Evolutionary conservation across 805 yeast species (phyloP), one percentile per base, ranked within the genome.

Genomic region (Spathaspora sp.): DNA sequence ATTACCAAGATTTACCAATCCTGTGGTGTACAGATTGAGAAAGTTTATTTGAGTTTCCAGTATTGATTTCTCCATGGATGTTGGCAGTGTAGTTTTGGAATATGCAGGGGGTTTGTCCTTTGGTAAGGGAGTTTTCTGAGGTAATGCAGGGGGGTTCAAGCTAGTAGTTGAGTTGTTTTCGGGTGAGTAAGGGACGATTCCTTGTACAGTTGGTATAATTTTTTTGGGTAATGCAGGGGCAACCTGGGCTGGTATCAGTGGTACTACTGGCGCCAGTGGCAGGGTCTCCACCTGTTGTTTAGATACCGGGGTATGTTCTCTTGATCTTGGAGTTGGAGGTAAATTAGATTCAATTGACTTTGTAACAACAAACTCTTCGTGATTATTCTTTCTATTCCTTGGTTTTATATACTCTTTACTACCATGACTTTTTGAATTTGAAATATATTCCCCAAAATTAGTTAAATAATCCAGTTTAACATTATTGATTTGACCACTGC

Each of bases 1-100:
- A 61, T 93, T 93, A 2, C 97, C 97, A 55, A 92, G 72, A 64
- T 92, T 92, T 12, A 77, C 73, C 5, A 92, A 72, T 0, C 98
- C 97, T 0, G 91, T 83, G 17, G 82, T 72, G 48, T 83, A 77
- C 51, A 73, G 62, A 40, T 62, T 62, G n/a, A 66, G 53, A 49
- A 66, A 61, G 6, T 23, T 23, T 6, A 23, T 6, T 6, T 23
- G 26, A 3, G 6, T 23, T 23, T 23, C 26, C 26, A 23, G 26
- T 23, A 23, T 4, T 23, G 40, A 35, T 29, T 10, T 29, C 14
- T 9, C 14, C 9, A n/a, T 6, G 3, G 40, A 35, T 3, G 40
- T 7, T 14, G 40, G 8, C 14, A n/a, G 9, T 35, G 5, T 4
- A 11, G 16, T 11, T 35, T n/a, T 35, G 8, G 40, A 14, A 35